Percentiles rank a stretch among this genome's conserved stretches.
Evolutionary conservation across 805 yeast species (phyloP).

Genomic region (Metschnikowia peoriensis): DNA sequence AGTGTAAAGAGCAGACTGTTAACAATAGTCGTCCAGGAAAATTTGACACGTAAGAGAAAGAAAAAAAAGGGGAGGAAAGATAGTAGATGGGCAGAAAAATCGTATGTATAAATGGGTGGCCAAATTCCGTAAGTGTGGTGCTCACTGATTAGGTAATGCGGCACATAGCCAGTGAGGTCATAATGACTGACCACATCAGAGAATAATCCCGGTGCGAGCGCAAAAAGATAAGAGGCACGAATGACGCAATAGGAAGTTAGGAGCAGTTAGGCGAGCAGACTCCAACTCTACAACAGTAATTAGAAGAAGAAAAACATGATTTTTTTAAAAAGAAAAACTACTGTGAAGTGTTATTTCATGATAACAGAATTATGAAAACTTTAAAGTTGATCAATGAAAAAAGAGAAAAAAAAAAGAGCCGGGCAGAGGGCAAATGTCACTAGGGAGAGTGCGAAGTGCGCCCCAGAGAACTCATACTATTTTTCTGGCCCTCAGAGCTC

Average conservation of each 20-base stretch:
- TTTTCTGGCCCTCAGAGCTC: background rate
- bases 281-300: background rate
- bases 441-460: background rate
- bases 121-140: conserved; percentile 2
- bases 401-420: background rate
- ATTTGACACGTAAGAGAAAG: background rate
- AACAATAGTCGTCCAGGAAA: background rate
- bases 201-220: background rate
- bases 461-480: background rate
- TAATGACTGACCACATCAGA: background rate
- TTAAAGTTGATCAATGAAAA: too few species aligned
- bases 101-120: background rate
- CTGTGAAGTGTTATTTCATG: too few species aligned
- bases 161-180: conserved; percentile 3
- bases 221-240: background rate
- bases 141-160: background rate
- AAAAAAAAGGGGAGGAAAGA: background rate
- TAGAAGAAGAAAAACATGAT: background rate
- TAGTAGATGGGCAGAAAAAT: background rate
- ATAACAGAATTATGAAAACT: too few species aligned
- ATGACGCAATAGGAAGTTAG: background rate
- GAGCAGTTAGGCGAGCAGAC: background rate
- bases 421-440: background rate
- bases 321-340: too few species aligned
- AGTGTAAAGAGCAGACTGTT: background rate